Conservation (phyloP, 2,329 filamentous ascomycete species). For the Ophidiomyces ophidiicola region DNA sequence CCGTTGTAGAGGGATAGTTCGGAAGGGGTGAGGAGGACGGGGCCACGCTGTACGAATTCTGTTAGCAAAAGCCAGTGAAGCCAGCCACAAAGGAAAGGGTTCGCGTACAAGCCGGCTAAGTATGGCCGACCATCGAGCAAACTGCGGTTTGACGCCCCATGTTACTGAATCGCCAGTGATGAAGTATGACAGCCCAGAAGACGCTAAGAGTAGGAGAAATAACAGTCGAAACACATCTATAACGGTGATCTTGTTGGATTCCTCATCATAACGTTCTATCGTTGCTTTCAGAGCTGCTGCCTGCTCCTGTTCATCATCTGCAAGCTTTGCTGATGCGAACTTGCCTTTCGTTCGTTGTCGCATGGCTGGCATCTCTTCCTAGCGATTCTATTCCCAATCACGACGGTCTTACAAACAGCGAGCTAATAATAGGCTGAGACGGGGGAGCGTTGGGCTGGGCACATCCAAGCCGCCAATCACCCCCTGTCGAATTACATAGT, state of each 20-base stretch:
- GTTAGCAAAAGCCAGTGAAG: constrained; percentile 8
- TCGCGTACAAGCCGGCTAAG: constrained; percentile 48
- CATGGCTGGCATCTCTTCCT: too few species aligned
- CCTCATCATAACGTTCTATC: constrained; percentile 9
- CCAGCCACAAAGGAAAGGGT: not conserved
- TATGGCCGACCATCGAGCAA: constrained; percentile 46
- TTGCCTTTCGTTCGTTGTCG: constrained; percentile 3
- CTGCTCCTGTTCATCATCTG: not conserved
- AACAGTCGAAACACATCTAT: constrained; percentile 15
- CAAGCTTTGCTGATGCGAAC: not conserved
- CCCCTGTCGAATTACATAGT: too few species aligned
- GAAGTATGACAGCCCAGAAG: constrained; percentile 57
- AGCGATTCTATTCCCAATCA: too few species aligned
- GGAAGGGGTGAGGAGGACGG: constrained; percentile 58
- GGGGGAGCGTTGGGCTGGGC: too few species aligned
- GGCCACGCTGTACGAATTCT: constrained; percentile 34
- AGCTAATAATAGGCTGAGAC: too few species aligned
- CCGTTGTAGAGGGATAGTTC: constrained; percentile 70
- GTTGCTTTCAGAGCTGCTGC: constrained; percentile 2
- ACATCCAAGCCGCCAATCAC: too few species aligned
- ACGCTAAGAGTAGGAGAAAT: constrained; percentile 11
- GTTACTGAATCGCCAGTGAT: constrained; percentile 57
- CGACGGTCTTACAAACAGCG: too few species aligned
- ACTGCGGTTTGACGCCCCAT: constrained; percentile 57
- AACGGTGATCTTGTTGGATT: constrained; percentile 12